phyloP scores from a whole-genome alignment of 495 filamentous ascomycete species.

The Filosporella fistucella region DNA sequence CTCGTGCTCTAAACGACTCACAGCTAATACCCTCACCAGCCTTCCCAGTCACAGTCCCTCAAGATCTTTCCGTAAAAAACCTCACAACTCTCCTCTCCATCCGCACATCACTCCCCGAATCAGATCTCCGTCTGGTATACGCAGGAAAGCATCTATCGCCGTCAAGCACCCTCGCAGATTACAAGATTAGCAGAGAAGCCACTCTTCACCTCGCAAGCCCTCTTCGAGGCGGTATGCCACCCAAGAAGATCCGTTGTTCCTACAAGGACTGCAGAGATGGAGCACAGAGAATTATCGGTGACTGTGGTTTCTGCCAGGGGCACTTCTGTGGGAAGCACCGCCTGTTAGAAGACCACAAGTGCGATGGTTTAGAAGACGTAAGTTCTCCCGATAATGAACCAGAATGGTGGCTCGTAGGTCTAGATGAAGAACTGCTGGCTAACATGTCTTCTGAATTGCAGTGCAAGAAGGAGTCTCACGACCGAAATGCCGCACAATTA shows the following conservation, averaged over 20 bases:
- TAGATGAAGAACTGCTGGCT: conserved; percentile 25
- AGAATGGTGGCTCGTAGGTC: conserved; percentile 46
- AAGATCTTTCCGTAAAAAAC: conserved; percentile 34
- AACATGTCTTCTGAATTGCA: conserved; percentile 28
- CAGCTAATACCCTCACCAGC: conserved; percentile 24
- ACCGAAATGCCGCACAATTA: conserved; percentile 86
- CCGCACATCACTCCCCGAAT: conserved; percentile 35
- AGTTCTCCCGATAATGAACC: conserved; percentile 26
- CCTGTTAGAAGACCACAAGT: conserved; percentile 89
- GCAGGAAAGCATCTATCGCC: conserved; percentile 40
- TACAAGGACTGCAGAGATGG: conserved; percentile 82
- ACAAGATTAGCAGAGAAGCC: conserved; percentile 33
- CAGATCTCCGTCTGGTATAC: conserved; percentile 39
- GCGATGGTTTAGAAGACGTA: conserved; percentile 85
- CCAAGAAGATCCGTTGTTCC: conserved; percentile 81
- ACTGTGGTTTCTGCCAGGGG: conserved; percentile 91
- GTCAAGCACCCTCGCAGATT: conserved; percentile 28
- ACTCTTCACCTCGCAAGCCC: conserved; percentile 42
- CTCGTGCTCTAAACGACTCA: background rate
- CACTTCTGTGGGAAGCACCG: conserved; percentile 94
- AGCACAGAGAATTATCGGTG: conserved; percentile 88
- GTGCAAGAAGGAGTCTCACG: conserved; percentile 94
- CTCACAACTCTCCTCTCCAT: conserved; percentile 42
- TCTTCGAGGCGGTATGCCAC: conserved; percentile 50
- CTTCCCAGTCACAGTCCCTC: conserved; percentile 38